Base-by-base conservation (phyloP, 2,329 filamentous ascomycete genomes). In the Clarireedia paspali region DNA sequence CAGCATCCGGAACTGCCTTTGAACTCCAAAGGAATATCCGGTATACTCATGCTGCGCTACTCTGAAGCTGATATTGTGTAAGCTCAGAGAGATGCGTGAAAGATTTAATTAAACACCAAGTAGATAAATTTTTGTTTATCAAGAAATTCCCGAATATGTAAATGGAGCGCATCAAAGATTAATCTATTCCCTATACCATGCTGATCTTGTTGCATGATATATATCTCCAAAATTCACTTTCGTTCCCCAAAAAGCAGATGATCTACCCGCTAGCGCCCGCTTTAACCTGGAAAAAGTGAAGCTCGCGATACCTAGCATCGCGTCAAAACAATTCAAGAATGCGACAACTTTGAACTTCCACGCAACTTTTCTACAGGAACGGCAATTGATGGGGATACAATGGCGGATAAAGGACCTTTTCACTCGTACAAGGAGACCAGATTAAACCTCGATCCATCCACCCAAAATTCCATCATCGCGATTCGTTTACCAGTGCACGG, bases 341-440 rank as follows among this genome's bases (percentile, higher is more conserved):
- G 65, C 64, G 64, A 60, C 59, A 61, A 55, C 38, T 47, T 39
- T 51, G 20, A 51, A 53, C 38, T 26, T 50, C 47, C 10, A 55
- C 36, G 40, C 54, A 64, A 55, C 47, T 54, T 57, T 26, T 58
- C 26, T 40, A 48, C 51, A 53, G 60, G 49, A 45, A 36, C 38
- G 53, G 47, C 53, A 47, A 59, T 68, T 69, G 68, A 87, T 87
- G 86, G 83, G 78, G 75, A 77, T 76, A 81, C 77, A 69, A 89
- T 89, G 86, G 82, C 80, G 67, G 76, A 77, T 66, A 72, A 76
- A 68, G 79, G 80, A 67, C 78, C 81, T 63, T 79, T 80, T 62
- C 85, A 82, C 73, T 77, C 89, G 73, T 94, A 88, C 78, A 91
- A 91, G 76, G 90, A 95, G 79, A 90, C 88, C 71, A 85, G 88